Evolutionary conservation across 768 basidiomycete genomes (phyloP), one percentile per base, ranked within the genome.

Genomic region (Clitopilus passeckerianus): DNA sequence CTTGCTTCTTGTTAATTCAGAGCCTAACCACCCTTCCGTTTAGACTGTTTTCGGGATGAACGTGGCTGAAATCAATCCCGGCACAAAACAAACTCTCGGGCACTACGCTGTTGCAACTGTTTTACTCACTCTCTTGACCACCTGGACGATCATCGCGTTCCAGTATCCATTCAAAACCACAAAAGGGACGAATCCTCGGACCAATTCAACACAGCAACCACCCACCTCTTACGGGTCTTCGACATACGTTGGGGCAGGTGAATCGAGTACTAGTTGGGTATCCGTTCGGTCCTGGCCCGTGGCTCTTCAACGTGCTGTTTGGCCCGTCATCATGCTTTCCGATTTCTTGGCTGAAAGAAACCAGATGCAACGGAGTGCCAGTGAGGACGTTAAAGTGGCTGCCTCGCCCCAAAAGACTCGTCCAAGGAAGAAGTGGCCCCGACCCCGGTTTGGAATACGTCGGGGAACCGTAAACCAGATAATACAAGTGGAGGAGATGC

Each of bases 41-140:
- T 59, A 85, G 84, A 70, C 73, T 16, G 71, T 79, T 5, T 86
- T 84, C 56, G 80, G 84, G 5, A 86, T 86, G 84, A 86, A 86
- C 60, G 67, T 85, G 43, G 16, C 27, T 10, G 79, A 79, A 62
- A 71, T 85, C 58, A 76, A 75, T 57, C 67, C 34, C 0, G 22
- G 66, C 15, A 67, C 70, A 5, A 22, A 57, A 9, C 72, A 65
- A 53, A 75, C 76, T 0, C 63, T 84, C 0, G 41, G 35, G 2
- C 75, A 76, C 54, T 85, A 77, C 50, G 24, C 77, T 34, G 75
- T 65, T 15, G 64, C 66, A 18, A 74, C 76, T 1, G 46, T 84
- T 20, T 65, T 75, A 8, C 60, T 84, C 57, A 85, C 81, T 0
- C 14, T 70, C 5, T 46, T 80, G n/a, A 78, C 80, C 0, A 59